Evolutionary conservation across 148 eudicot genomes (phyloP), one percentile per base, ranked within the genome.

Genomic region (Diospyros lotus): DNA sequence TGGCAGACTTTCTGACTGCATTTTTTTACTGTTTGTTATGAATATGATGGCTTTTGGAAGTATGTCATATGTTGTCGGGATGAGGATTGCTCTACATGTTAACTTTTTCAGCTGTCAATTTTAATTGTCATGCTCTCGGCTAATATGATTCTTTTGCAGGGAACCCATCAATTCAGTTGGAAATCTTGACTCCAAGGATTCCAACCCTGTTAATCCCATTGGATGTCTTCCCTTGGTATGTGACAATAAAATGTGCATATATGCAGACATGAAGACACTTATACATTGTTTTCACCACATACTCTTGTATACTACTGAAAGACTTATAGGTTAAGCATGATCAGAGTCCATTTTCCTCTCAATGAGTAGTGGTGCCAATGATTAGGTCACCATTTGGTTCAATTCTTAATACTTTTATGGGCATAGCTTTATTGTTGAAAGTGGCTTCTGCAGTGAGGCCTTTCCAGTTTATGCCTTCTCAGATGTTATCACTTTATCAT

Each of bases 171-270:
- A 48, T 64, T 42, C 81, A 43, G 81, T 41, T 13, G 73, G 73
- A 70, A 55, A 76, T 69, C 58, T 71, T 44, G 80, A 62, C 53
- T 17, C 42, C 41, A 62, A 69, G 58, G 78, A 80, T 71, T 64
- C 67, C 50, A 5, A 76, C 52, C 70, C 12, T 40, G 54, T 58
- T 28, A 71, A 79, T 70, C 65, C 64, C 59, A 13, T 65, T 53
- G 82, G 72, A 28, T 77, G 76, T 68, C 69, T 68, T 81, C 43
- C 68, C 46, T 10, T 64, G 84, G 87, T 84, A 84, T 73, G 82
- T 75, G 1, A 28, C 10, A 9, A 69, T 41, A 5, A 54, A 59
- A 9, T 1, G 40, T 9, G 10, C 43, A 59, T 14, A 18, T 14
- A 18, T 13, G 15, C 60, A 56, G 17, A 56, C 60, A 56, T 6